Conservation (phyloP, 129 eudicot genomes). For the Cynara cardunculus region DNA sequence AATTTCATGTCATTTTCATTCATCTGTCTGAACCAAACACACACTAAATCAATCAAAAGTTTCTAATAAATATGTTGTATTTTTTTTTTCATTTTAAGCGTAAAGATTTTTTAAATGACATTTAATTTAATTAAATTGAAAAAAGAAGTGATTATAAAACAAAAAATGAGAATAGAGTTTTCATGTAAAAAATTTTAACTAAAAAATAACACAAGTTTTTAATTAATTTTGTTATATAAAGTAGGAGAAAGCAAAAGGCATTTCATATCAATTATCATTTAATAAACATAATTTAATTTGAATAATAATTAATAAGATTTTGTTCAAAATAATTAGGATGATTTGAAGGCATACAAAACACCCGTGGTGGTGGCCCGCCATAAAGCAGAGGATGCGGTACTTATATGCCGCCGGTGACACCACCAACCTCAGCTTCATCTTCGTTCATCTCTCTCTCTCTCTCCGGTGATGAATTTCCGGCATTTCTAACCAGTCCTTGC, state of each 20-base stretch:
- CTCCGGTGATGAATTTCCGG: neutral
- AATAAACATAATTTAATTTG: neutral
- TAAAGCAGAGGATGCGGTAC: conserved; percentile 34
- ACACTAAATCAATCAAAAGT: too few species aligned
- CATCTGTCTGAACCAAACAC: too few species aligned
- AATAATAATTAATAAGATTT: neutral
- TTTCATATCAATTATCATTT: too few species aligned
- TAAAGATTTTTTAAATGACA: too few species aligned
- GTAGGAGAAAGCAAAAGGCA: too few species aligned
- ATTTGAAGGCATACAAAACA: neutral
- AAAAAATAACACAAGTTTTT: too few species aligned
- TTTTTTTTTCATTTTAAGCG: too few species aligned
- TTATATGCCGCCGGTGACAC: conserved; percentile 37
- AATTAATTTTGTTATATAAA: too few species aligned
- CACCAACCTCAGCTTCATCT: conserved; percentile 11
- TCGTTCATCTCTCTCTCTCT: neutral
- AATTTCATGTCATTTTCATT: too few species aligned
- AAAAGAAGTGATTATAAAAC: too few species aligned
- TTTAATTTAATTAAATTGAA: too few species aligned
- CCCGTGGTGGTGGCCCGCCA: conserved; percentile 41
- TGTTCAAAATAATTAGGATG: neutral
- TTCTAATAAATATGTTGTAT: too few species aligned
- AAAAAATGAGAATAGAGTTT: neutral
- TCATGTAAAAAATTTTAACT: neutral
- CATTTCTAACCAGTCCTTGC: conserved; percentile 4